These are phyloP conservation scores for Cochlearia excelsa DNA, from an alignment of 345 rosid species.

Conservation along the genomic window DNA sequence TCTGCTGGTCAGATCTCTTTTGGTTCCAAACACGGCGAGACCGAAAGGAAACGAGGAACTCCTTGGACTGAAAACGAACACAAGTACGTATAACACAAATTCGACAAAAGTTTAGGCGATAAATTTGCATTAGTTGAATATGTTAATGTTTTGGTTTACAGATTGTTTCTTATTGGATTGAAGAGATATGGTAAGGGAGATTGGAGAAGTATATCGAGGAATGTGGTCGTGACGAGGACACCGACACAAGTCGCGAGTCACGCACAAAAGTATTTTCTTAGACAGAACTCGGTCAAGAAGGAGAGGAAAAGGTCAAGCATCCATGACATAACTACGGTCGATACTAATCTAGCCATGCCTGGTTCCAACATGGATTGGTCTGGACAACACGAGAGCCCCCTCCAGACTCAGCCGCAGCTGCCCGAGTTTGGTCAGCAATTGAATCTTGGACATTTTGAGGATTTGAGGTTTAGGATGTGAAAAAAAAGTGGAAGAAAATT, in stretches of 20 bases:
- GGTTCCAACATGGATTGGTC: slow-evolving; percentile 29
- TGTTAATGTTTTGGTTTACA: slow-evolving; percentile 21
- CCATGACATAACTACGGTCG: slow-evolving; percentile 68
- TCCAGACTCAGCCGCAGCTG: slow-evolving; percentile 18
- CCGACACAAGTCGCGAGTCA: slow-evolving; percentile 92
- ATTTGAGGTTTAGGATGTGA: slow-evolving; percentile 31
- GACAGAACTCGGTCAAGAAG: slow-evolving; percentile 59
- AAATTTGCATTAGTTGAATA: no score
- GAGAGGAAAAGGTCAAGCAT: slow-evolving; percentile 85
- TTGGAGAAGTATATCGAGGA: slow-evolving; percentile 90
- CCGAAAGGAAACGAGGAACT: slow-evolving; percentile 72
- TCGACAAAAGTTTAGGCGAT: neutral
- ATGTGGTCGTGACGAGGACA: slow-evolving; percentile 73
- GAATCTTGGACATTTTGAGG: slow-evolving; percentile 27
- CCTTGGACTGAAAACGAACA: slow-evolving; percentile 49
- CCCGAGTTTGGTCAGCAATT: slow-evolving; percentile 27
- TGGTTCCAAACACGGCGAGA: slow-evolving; percentile 34
- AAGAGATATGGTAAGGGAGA: slow-evolving; percentile 68
- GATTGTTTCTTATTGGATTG: slow-evolving; percentile 69
- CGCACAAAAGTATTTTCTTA: slow-evolving; percentile 83
- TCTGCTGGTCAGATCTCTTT: slow-evolving; percentile 49
- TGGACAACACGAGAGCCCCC: slow-evolving; percentile 29
- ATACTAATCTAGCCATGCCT: slow-evolving; percentile 28
- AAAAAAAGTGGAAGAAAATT: neutral
- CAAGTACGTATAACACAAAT: slow-evolving; percentile 21